These are phyloP conservation scores for Cutaneotrichosporon cyanovorans DNA, from an alignment of 1,284 basidiomycete genomes.

Conservation along the genomic window DNA sequence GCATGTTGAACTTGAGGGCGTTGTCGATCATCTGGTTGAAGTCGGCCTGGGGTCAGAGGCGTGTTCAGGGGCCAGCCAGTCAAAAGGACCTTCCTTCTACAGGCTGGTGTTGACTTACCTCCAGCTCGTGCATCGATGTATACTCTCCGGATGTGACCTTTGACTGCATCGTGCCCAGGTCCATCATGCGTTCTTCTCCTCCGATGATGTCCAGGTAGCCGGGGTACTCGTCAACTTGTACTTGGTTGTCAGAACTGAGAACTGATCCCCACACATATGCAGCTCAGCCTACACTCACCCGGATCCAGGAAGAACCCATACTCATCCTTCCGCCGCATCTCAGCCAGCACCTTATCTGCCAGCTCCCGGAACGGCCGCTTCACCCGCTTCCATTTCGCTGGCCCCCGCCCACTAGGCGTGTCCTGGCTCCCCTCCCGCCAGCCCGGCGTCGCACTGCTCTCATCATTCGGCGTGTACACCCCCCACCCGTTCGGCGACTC, in stretches of 20 bases:
- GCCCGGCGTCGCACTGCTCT: conserved; percentile 1
- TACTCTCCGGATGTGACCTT: conserved; percentile 41
- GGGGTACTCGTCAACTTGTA: conserved; percentile 38
- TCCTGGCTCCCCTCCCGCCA: conserved; percentile 6
- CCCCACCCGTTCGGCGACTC: conserved; percentile 5
- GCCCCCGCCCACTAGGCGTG: conserved; percentile 11
- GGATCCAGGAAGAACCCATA: conserved; percentile 12
- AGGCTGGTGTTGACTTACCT: conserved; percentile 21
- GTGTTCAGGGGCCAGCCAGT: too few species aligned
- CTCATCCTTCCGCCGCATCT: conserved; percentile 38
- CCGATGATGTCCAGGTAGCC: conserved; percentile 42
- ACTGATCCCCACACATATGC: too few species aligned
- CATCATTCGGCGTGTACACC: neutral
- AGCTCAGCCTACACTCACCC: too few species aligned
- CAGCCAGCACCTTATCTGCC: conserved; percentile 30
- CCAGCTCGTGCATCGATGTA: conserved; percentile 32
- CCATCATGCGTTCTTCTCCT: conserved; percentile 45
- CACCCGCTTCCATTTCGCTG: conserved; percentile 30
- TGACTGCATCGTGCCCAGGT: conserved; percentile 44
- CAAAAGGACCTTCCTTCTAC: neutral
- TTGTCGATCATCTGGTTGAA: conserved; percentile 34
- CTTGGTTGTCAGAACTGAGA: conserved; percentile 33
- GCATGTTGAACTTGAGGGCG: conserved; percentile 39
- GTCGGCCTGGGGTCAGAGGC: conserved; percentile 30
- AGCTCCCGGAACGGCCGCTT: conserved; percentile 40